These are phyloP conservation scores for Cenococcum geophilum DNA, from an alignment of 495 filamentous ascomycete genomes.

Conservation along the genomic window DNA sequence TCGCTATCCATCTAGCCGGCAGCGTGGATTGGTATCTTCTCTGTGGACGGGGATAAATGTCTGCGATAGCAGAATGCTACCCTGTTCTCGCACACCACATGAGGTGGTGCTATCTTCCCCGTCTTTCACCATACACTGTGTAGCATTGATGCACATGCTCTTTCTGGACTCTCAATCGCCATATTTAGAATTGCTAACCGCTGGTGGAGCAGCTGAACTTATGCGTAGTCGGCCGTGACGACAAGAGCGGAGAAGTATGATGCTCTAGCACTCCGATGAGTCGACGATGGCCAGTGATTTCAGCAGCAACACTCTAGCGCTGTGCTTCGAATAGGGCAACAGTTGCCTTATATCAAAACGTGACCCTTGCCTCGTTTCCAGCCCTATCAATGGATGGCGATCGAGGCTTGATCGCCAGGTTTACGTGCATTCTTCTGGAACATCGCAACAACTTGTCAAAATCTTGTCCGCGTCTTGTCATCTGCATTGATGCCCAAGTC, in stretches of 20 bases:
- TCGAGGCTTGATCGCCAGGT: not conserved
- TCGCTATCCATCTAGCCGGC: not conserved
- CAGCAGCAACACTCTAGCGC: not conserved
- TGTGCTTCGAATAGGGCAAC: not conserved
- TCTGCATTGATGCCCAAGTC: not conserved
- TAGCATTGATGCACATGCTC: conserved; percentile 4
- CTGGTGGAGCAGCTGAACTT: not conserved
- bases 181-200: not conserved
- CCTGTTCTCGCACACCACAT: not conserved
- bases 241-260: not conserved
- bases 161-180: not conserved
- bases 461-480: not conserved
- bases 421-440: not conserved
- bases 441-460: not conserved
- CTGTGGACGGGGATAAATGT: not conserved
- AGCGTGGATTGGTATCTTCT: conserved; percentile 1
- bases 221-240: not conserved
- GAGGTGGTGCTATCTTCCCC: not conserved
- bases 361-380: not conserved
- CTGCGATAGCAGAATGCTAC: not conserved
- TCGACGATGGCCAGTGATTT: not conserved
- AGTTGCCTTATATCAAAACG: conserved; percentile 5
- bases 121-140: not conserved
- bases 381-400: not conserved
- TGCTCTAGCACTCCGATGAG: not conserved